A percentile compares a stretch with the other conserved stretches of the same genome.
These are phyloP conservation scores for Euphorbia lathyris DNA, from an alignment of 345 rosid genomes.

Conservation along the genomic window DNA sequence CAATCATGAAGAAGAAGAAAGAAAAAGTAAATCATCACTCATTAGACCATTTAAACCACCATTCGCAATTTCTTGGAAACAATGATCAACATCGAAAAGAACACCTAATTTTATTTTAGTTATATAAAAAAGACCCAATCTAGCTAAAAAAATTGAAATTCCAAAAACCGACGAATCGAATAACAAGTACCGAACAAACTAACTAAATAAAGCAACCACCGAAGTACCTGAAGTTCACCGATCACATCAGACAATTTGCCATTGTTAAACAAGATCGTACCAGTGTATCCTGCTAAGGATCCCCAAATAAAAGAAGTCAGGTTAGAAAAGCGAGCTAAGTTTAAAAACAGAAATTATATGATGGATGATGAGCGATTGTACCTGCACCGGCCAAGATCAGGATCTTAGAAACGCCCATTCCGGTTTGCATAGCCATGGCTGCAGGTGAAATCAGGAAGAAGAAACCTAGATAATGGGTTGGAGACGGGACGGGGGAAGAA, in stretches of 20 bases:
- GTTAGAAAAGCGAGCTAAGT: background rate
- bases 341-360: background rate
- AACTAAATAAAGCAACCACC: background rate
- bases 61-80: background rate
- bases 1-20: background rate
- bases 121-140: background rate
- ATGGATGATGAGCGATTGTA: conserved; percentile 1
- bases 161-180: background rate
- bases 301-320: conserved; percentile 1
- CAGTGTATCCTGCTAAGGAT: conserved; percentile 54
- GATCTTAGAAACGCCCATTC: conserved; percentile 67
- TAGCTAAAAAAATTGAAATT: background rate
- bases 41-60: background rate
- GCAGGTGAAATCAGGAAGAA: background rate
- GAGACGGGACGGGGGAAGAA: background rate
- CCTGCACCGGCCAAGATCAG: conserved; percentile 84
- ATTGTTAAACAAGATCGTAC: conserved; percentile 68
- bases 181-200: background rate
- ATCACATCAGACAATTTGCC: conserved; percentile 78
- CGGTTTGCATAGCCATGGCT: conserved; percentile 77
- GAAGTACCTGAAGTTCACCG: conserved; percentile 71
- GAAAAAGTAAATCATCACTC: background rate
- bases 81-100: background rate
- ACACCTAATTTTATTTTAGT: too few species aligned
- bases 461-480: conserved; percentile 5